These are phyloP conservation scores for Dioscorea dumetorum DNA, from an alignment of 106 monocot species.

Conservation along the genomic window DNA sequence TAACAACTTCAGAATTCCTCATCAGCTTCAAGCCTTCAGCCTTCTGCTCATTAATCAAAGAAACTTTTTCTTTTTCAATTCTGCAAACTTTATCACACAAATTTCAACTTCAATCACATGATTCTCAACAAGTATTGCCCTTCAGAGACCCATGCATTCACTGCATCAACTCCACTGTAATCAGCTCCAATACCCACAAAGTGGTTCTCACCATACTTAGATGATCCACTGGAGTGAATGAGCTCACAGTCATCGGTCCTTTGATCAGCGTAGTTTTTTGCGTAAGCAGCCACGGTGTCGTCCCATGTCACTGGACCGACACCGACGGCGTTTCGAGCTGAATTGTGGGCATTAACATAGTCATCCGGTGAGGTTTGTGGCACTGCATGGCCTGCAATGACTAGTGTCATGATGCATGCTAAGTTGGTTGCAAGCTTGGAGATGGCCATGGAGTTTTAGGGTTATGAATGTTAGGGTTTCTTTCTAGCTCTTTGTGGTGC, in stretches of 20 bases:
- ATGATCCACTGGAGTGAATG: constrained; percentile 21
- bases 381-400: neutral
- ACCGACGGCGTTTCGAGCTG: constrained; percentile 4
- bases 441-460: no score
- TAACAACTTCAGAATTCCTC: no score
- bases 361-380: constrained; percentile 24
- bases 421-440: neutral
- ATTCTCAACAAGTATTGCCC: neutral
- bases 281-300: constrained; percentile 19
- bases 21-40: no score
- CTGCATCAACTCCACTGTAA: constrained; percentile 14
- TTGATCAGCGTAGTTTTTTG: constrained; percentile 25
- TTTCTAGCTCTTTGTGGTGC: no score
- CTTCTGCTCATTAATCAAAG: no score
- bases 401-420: constrained; percentile 5
- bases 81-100: no score
- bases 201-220: constrained; percentile 21
- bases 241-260: constrained; percentile 18
- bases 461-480: no score
- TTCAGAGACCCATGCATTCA: constrained; percentile 24
- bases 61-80: no score
- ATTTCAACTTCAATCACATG: no score
- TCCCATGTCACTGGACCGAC: constrained; percentile 29
- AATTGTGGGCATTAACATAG: constrained; percentile 25
- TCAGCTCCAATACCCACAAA: constrained; percentile 4